Percentiles rank a stretch among this genome's conserved stretches.
phyloP scores from a whole-genome alignment of 192 early-diverging fungal species.

The Backusella mclennaniae region DNA sequence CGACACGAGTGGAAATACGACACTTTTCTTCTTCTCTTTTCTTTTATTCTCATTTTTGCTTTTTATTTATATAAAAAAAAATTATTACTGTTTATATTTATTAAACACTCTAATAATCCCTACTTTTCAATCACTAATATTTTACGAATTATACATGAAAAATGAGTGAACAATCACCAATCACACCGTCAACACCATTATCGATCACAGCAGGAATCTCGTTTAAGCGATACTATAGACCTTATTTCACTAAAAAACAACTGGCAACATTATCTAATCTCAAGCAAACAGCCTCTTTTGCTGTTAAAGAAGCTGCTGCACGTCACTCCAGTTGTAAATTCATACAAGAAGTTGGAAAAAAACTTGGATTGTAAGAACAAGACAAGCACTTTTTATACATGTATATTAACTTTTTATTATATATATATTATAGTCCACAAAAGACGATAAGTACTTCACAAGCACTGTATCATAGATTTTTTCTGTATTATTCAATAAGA shows the following conservation, averaged over 20 bases:
- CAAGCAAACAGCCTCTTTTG: slow-evolving; percentile 12
- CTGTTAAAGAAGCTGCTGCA: slow-evolving; percentile 21
- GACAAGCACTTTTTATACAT: not conserved
- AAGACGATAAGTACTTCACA: slow-evolving; percentile 60
- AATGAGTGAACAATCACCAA: slow-evolving; percentile 21
- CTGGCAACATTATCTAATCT: slow-evolving; percentile 17
- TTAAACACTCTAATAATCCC: not conserved
- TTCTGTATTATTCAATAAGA: slow-evolving; percentile 48
- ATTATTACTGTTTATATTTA: not conserved
- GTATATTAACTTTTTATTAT: not conserved
- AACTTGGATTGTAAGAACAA: slow-evolving; percentile 52
- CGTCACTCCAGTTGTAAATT: slow-evolving; percentile 44
- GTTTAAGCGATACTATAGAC: slow-evolving; percentile 19
- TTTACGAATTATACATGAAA: not conserved
- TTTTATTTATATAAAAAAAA: not conserved
- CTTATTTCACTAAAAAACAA: slow-evolving; percentile 29
- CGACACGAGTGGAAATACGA: not conserved
- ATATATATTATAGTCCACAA: slow-evolving; percentile 44
- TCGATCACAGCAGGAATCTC: slow-evolving; percentile 18
- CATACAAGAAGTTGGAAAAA: slow-evolving; percentile 50
- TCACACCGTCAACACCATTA: slow-evolving; percentile 13
- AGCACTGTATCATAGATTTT: slow-evolving; percentile 55
- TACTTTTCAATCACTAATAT: not conserved
- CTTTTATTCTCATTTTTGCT: not conserved
- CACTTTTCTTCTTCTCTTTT: not conserved